A percentile compares a stretch with the other conserved stretches of the same genome.
phyloP scores from a whole-genome alignment of 129 eudicot species.

The Lactuca sativa region DNA sequence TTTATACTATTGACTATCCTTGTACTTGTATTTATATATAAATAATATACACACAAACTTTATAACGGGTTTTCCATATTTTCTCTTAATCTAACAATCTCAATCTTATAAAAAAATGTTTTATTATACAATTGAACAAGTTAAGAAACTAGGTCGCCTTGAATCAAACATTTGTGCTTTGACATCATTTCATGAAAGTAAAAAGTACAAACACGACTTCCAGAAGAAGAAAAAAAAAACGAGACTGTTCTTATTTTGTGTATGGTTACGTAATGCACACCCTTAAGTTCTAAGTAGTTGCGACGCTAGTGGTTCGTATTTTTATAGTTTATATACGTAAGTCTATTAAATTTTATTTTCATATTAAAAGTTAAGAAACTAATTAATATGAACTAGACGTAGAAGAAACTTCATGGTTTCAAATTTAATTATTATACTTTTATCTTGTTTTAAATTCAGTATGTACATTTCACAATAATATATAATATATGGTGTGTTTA shows the following conservation, averaged over 20 bases:
- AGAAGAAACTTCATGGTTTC: neutral
- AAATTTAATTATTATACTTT: no score
- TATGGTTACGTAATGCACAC: slow-evolving; percentile 26
- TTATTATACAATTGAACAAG: no score
- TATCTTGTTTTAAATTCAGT: no score
- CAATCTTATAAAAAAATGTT: no score
- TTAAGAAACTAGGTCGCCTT: neutral
- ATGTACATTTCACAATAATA: no score
- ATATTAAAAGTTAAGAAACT: neutral
- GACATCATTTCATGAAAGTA: neutral
- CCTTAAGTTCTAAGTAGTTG: slow-evolving; percentile 15
- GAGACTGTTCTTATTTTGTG: neutral
- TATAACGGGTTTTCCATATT: no score
- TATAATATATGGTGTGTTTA: no score
- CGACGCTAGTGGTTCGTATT: slow-evolving; percentile 23
- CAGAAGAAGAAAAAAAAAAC: neutral
- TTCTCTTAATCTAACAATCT: no score
- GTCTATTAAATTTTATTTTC: neutral
- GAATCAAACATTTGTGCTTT: slow-evolving; percentile 1
- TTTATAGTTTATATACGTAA: slow-evolving; percentile 1
- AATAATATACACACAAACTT: no score
- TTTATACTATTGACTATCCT: no score
- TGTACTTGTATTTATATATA: no score
- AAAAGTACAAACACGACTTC: neutral
- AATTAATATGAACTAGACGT: neutral